These are phyloP conservation scores for Selaginella tamariscina DNA, from an alignment of 75 land plant genomes.

Conservation along the genomic window DNA sequence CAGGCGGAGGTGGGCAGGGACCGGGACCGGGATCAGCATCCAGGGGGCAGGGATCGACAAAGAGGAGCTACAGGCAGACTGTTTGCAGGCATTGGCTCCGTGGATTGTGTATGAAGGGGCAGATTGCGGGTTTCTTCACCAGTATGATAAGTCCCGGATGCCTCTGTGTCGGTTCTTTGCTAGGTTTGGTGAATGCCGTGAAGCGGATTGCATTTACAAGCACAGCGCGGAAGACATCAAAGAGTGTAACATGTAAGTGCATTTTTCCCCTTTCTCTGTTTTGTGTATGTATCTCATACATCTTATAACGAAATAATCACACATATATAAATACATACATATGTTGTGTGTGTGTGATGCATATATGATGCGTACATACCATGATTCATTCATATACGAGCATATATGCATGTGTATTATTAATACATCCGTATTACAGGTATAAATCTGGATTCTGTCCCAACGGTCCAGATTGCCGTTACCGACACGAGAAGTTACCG, in stretches of 20 bases:
- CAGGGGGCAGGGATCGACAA: not conserved
- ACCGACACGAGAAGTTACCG: conserved; percentile 88
- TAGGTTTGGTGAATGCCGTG: conserved; percentile 83
- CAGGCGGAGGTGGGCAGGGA: conserved; percentile 3
- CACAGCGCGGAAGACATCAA: conserved; percentile 94
- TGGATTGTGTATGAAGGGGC: conserved; percentile 94
- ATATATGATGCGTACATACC: too few species aligned
- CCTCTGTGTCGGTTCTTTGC: conserved; percentile 91
- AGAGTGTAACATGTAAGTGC: conserved; percentile 98
- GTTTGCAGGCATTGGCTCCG: conserved; percentile 98
- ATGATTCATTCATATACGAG: too few species aligned
- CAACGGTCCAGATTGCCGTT: conserved; percentile 94
- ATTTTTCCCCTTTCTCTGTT: conserved; percentile 7
- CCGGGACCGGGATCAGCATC: not conserved
- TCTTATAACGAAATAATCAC: too few species aligned
- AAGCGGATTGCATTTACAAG: conserved; percentile 97
- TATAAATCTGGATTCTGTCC: conserved; percentile 96
- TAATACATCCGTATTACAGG: conserved; percentile 34
- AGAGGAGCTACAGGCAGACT: conserved; percentile 78
- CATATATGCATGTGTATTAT: not conserved
- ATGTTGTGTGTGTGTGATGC: too few species aligned
- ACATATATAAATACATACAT: too few species aligned
- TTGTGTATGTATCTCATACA: conserved; percentile 4
- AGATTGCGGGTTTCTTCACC: conserved; percentile 96
- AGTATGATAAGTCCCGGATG: conserved; percentile 92